Evolutionary conservation across 176 grass and related monocot genomes (phyloP).

Genomic region (Triticum turgidum): DNA sequence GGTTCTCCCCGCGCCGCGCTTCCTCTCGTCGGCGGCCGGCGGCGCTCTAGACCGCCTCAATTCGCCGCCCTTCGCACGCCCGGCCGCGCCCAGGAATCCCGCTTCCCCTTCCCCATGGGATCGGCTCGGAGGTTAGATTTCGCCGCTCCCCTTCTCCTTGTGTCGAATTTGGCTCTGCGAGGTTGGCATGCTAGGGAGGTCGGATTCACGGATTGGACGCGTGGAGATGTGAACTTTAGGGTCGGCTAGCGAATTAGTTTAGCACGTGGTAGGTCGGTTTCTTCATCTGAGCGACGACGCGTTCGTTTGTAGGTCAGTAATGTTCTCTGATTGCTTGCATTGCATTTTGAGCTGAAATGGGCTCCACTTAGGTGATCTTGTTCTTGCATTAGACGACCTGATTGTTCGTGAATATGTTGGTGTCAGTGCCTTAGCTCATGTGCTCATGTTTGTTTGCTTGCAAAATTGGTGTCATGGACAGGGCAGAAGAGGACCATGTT

Average conservation of each 20-base stretch:
- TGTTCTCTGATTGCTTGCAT: neutral
- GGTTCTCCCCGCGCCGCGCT: neutral
- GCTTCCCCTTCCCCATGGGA: slow-evolving; percentile 24
- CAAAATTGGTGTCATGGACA: slow-evolving; percentile 23
- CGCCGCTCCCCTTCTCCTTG: neutral
- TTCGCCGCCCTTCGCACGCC: slow-evolving; percentile 33
- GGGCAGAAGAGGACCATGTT: slow-evolving; percentile 96
- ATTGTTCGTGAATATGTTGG: neutral
- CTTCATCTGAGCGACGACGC: neutral
- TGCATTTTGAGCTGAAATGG: neutral
- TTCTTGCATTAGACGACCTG: neutral
- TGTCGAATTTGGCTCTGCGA: neutral
- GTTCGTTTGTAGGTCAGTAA: neutral
- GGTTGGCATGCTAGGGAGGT: neutral
- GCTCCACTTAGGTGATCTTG: neutral
- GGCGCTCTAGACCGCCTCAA: slow-evolving; percentile 17
- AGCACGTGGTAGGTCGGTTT: neutral
- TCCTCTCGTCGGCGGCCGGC: slow-evolving; percentile 14
- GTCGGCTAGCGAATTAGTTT: neutral
- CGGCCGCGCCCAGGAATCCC: neutral
- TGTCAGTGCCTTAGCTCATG: neutral
- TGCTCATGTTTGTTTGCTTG: neutral
- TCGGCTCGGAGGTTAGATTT: slow-evolving; percentile 42
- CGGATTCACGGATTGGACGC: neutral
- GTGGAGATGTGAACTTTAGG: neutral